Percentiles rank a stretch among this genome's conserved stretches.
Conservation (phyloP, 768 basidiomycete species). For the Naganishia friedmannii region DNA sequence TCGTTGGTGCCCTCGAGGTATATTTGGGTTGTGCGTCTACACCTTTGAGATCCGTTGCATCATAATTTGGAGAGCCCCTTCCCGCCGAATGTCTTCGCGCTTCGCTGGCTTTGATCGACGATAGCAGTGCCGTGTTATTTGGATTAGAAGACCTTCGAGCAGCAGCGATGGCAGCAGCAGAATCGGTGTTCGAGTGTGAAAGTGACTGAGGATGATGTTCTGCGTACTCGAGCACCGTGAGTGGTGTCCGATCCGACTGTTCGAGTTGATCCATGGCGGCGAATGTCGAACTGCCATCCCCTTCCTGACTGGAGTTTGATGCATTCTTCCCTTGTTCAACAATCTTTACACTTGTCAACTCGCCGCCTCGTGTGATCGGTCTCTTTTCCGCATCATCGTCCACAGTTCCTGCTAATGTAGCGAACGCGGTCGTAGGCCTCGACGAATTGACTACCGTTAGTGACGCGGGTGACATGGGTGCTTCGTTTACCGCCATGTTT, state of each 20-base stretch:
- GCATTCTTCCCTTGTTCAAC: slow-evolving; percentile 12
- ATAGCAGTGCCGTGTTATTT: slow-evolving; percentile 9
- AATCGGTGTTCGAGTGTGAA: neutral
- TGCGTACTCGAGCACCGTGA: slow-evolving; percentile 1
- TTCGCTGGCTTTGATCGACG: slow-evolving; percentile 3
- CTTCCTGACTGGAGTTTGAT: neutral
- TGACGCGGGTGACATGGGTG: neutral
- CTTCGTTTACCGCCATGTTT: neutral
- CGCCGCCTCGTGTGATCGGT: slow-evolving; percentile 3
- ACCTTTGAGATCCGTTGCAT: neutral
- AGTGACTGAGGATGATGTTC: slow-evolving; percentile 18
- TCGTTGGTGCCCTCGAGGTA: slow-evolving; percentile 1
- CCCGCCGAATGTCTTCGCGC: slow-evolving; percentile 10
- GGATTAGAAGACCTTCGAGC: slow-evolving; percentile 16
- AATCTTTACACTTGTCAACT: slow-evolving; percentile 4
- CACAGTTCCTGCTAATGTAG: neutral
- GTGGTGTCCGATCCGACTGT: neutral
- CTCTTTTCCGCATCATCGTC: slow-evolving; percentile 12
- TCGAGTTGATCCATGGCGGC: slow-evolving; percentile 16
- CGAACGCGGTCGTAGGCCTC: slow-evolving; percentile 1
- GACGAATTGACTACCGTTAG: slow-evolving; percentile 9
- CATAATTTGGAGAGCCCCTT: neutral
- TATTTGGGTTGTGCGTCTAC: neutral
- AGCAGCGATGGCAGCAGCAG: slow-evolving; percentile 6
- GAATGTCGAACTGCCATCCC: slow-evolving; percentile 6